These are phyloP conservation scores for Sporormia fimetaria DNA, from an alignment of 495 filamentous ascomycete species.

Conservation along the genomic window DNA sequence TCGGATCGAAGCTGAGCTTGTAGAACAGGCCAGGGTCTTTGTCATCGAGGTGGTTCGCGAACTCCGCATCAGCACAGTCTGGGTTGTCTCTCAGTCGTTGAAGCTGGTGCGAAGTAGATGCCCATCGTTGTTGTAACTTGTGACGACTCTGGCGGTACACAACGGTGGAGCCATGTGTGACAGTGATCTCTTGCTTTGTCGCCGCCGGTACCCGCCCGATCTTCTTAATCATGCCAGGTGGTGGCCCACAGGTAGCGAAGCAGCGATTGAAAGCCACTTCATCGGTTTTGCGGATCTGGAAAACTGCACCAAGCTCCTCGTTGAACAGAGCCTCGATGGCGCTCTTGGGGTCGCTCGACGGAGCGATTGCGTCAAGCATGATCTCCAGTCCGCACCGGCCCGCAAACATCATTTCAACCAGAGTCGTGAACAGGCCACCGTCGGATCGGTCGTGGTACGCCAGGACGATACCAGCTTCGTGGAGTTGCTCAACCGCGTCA, in stretches of 20 bases:
- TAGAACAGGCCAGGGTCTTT: conserved; percentile 74
- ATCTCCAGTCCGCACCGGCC: conserved; percentile 82
- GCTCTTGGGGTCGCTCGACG: conserved; percentile 44
- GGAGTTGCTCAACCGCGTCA: conserved; percentile 74
- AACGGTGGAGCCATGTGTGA: conserved; percentile 55
- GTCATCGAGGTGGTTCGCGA: conserved; percentile 61
- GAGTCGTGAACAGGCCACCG: conserved; percentile 81
- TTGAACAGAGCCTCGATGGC: conserved; percentile 76
- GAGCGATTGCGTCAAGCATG: conserved; percentile 61
- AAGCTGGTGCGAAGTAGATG: conserved; percentile 78
- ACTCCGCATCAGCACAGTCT: conserved; percentile 76
- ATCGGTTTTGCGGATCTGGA: conserved; percentile 79
- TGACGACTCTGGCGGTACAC: conserved; percentile 58
- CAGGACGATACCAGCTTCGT: conserved; percentile 75
- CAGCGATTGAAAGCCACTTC: conserved; percentile 76
- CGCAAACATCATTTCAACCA: conserved; percentile 97
- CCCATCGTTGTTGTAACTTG: conserved; percentile 79
- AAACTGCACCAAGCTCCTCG: conserved; percentile 94
- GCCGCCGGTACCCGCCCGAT: conserved; percentile 62
- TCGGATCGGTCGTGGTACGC: conserved; percentile 94
- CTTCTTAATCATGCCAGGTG: conserved; percentile 63
- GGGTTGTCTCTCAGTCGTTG: conserved; percentile 86
- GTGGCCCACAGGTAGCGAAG: conserved; percentile 87
- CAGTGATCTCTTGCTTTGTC: conserved; percentile 66
- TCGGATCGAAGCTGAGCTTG: conserved; percentile 70